Evolutionary conservation across 2,329 filamentous ascomycete species (phyloP).

Genomic region (Truncatella angustata): DNA sequence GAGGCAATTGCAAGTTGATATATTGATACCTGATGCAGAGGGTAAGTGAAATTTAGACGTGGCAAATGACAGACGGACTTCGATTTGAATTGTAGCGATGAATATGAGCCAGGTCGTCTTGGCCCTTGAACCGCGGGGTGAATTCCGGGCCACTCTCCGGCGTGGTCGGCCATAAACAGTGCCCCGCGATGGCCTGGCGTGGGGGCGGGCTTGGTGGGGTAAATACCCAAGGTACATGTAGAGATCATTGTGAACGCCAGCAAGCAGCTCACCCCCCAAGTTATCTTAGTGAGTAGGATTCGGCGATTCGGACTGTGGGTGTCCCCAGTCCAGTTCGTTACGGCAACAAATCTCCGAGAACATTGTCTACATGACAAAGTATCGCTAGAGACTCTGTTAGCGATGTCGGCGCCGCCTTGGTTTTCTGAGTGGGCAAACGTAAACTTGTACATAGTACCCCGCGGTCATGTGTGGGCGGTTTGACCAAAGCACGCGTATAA

Average conservation of each 20-base stretch:
- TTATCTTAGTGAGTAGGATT: neutral
- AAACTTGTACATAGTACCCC: neutral
- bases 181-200: neutral
- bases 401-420: constrained; percentile 3
- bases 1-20: too few relatives aligned
- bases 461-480: neutral
- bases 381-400: too few relatives aligned
- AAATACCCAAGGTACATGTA: too few relatives aligned
- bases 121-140: neutral
- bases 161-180: neutral
- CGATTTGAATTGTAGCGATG: neutral
- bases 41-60: too few relatives aligned
- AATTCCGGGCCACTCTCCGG: neutral
- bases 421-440: too few relatives aligned
- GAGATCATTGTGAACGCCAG: too few relatives aligned
- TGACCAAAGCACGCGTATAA: too few relatives aligned
- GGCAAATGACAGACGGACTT: neutral
- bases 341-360: too few relatives aligned
- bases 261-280: too few relatives aligned
- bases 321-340: too few relatives aligned
- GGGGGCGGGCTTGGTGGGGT: constrained; percentile 3
- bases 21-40: too few relatives aligned
- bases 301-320: neutral
- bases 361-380: too few relatives aligned
- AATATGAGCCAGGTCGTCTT: neutral